Base-by-base conservation (phyloP, 805 yeast species). In the Wickerhamomyces kurtzmanii region DNA sequence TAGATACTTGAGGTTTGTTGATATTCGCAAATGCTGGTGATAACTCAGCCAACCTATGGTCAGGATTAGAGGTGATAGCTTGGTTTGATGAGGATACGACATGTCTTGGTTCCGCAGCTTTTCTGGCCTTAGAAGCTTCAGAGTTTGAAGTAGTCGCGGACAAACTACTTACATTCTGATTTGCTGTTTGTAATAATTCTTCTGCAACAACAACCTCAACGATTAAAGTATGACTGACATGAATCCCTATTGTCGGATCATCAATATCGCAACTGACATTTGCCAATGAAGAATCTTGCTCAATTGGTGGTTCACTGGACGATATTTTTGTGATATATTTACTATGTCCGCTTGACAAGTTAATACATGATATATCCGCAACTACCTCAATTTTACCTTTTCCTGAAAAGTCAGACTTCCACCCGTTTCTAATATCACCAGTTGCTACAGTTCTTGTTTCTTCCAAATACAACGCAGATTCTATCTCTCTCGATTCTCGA, bases 201-300 rank as follows among this genome's bases (percentile, higher is more conserved):
- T 91, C 98, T 3, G 96, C 96, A 22, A 91, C 85, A n/a, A 89
- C 82, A 28, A 86, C 72, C 53, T 91, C 98, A 20, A 87, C 74
- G 10, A 85, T 71, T 25, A 91, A 57, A 14, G 74, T 65, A 49
- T 91, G 98, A 26, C 67, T 61, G 3, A 86, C 89, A 36, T 63
- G 67, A 4, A 89, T 59, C 0, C 97, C 97, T 23, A 77, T 54
- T 7, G 73, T 74, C 0, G 87, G 81, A 49, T 89, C 96, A 32
- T 72, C 77, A 5, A 87, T 64, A 49, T 87, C 94, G 51, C 94
- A 82, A 5, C 84, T 60, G 20, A 82, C 64, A 37, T 77, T 78
- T 18, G 75, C 42, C 28, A 41, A 47, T 5, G 24, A 23, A 9
- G 33, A 28, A 20, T 38, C 37, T 6, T 22, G 30, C 1, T 40